These are phyloP conservation scores for Picea engelmannii DNA, from an alignment of 83 land plant species.

Conservation along the genomic window DNA sequence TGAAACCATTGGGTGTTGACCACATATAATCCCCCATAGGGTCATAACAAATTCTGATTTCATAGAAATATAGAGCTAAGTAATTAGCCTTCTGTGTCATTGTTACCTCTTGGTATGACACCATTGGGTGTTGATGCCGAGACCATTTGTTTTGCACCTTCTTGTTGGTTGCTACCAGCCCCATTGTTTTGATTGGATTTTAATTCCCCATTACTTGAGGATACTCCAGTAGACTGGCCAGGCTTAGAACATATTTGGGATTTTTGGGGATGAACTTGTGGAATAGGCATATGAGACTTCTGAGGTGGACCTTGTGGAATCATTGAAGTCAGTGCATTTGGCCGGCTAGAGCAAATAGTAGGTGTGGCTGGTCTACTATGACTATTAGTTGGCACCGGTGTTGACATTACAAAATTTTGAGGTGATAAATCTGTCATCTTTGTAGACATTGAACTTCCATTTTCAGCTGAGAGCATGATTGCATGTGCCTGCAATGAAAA, in stretches of 20 bases:
- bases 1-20: too few species aligned
- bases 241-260: slow-evolving; percentile 7
- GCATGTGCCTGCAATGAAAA: slow-evolving; percentile 27
- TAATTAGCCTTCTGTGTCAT: not conserved
- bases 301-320: slow-evolving; percentile 1
- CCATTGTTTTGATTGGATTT: not conserved
- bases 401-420: slow-evolving; percentile 9
- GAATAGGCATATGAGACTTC: not conserved
- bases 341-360: not conserved
- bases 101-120: slow-evolving; percentile 3
- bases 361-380: slow-evolving; percentile 17
- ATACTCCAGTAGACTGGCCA: slow-evolving; percentile 3
- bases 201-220: slow-evolving; percentile 7
- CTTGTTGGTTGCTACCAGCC: not conserved
- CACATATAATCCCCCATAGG: too few species aligned
- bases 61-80: not conserved
- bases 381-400: slow-evolving; percentile 6
- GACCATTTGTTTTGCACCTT: slow-evolving; percentile 7
- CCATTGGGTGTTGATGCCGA: not conserved
- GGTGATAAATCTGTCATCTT: not conserved
- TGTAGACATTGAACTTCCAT: not conserved
- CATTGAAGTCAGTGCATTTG: slow-evolving; percentile 5
- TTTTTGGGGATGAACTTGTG: slow-evolving; percentile 3
- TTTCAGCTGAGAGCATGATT: slow-evolving; percentile 29
- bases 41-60: too few species aligned